Evolutionary conservation across 345 rosid genomes (phyloP).

Genomic region (Moringa oleifera): DNA sequence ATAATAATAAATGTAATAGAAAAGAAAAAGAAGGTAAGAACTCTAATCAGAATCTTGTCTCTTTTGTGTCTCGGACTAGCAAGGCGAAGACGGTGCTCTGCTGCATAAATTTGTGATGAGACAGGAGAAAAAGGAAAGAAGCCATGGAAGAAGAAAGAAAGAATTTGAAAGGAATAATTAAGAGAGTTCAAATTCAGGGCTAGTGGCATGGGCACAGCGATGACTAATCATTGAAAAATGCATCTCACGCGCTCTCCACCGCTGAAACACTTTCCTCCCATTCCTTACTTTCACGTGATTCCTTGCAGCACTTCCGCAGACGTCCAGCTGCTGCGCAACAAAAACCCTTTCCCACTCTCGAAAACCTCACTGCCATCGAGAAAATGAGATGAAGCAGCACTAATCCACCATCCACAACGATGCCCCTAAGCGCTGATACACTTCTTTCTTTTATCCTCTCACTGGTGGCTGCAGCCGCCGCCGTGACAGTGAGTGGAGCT

Average conservation of each 20-base stretch:
- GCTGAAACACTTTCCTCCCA: not conserved
- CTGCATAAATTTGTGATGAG: too few relatives aligned
- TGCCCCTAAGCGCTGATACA: not conserved
- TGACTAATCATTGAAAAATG: not conserved
- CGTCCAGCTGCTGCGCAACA: slow-evolving; percentile 22
- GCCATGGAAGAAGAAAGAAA: too few relatives aligned
- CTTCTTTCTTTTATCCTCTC: slow-evolving; percentile 17
- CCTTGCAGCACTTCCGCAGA: not conserved
- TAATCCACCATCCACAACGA: too few relatives aligned
- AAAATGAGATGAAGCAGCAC: slow-evolving; percentile 19
- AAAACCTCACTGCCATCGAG: not conserved
- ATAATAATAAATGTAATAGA: too few relatives aligned
- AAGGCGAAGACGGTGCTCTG: too few relatives aligned
- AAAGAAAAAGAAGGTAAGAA: too few relatives aligned
- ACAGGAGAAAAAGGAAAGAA: too few relatives aligned
- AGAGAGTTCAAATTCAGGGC: too few relatives aligned
- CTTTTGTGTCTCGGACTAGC: too few relatives aligned
- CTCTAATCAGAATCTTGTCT: too few relatives aligned
- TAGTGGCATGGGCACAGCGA: too few relatives aligned
- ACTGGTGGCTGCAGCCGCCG: not conserved
- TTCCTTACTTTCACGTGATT: slow-evolving; percentile 33
- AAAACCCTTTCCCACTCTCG: not conserved
- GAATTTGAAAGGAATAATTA: too few relatives aligned
- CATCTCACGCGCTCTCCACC: not conserved
- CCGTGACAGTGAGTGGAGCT: slow-evolving; percentile 2